Evolutionary conservation across 2,329 filamentous ascomycete genomes (phyloP).

Genomic region (Trichoderma afroharzianum): DNA sequence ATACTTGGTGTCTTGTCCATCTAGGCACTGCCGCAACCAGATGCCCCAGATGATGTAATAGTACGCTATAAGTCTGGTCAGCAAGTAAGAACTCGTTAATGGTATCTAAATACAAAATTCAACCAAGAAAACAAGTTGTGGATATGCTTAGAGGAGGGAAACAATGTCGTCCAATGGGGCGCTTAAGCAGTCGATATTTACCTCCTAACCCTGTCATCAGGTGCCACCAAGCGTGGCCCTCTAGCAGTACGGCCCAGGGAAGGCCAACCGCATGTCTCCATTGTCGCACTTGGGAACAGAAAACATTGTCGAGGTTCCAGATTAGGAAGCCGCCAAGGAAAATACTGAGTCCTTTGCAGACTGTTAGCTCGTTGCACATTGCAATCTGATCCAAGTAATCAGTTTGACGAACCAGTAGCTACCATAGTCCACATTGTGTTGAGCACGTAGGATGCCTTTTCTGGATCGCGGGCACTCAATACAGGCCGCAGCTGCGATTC

Average conservation of each 20-base stretch:
- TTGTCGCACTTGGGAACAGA: slow-evolving; percentile 60
- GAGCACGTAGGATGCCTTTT: slow-evolving; percentile 46
- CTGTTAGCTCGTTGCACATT: background rate
- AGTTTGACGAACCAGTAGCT: slow-evolving; percentile 40
- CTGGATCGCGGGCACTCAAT: slow-evolving; percentile 42
- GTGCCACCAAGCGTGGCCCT: slow-evolving; percentile 62
- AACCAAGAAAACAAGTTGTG: background rate
- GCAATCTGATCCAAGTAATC: background rate
- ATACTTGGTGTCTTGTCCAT: slow-evolving; percentile 68
- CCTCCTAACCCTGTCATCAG: slow-evolving; percentile 65
- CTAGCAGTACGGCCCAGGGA: slow-evolving; percentile 74
- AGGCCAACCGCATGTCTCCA: slow-evolving; percentile 68
- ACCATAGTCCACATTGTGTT: slow-evolving; percentile 76
- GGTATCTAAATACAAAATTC: background rate
- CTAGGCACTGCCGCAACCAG: slow-evolving; percentile 74
- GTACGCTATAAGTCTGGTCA: slow-evolving; percentile 53
- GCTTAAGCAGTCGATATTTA: background rate
- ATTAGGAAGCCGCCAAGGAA: slow-evolving; percentile 73
- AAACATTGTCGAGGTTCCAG: slow-evolving; percentile 78
- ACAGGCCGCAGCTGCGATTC: slow-evolving; percentile 45
- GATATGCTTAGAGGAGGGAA: background rate
- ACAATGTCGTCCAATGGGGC: no score
- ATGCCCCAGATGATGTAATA: slow-evolving; percentile 82
- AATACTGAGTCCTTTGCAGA: slow-evolving; percentile 45
- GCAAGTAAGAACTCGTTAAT: slow-evolving; percentile 13